phyloP scores from a whole-genome alignment of 768 basidiomycete species.

The Filobasidium floriforme region DNA sequence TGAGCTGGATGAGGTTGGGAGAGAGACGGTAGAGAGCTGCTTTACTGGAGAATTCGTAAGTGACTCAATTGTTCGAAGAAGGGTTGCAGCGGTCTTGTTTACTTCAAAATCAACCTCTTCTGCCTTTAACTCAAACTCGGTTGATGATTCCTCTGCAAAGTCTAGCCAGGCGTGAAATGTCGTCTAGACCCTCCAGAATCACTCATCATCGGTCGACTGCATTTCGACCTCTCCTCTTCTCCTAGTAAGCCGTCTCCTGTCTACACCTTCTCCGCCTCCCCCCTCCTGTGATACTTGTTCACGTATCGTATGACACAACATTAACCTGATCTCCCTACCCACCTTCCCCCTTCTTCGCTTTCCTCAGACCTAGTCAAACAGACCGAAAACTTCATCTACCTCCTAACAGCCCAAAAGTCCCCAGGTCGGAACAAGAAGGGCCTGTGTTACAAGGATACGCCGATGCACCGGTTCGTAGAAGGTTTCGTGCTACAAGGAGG shows the following conservation, averaged over 20 bases:
- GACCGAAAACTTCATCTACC: conserved; percentile 50
- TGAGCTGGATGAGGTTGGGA: conserved; percentile 49
- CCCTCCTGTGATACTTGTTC: background rate
- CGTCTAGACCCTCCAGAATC: conserved; percentile 24
- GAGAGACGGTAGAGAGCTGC: conserved; percentile 40
- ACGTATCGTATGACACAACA: conserved; percentile 35
- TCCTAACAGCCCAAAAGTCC: conserved; percentile 51
- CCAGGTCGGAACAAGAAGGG: conserved; percentile 51
- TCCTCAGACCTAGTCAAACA: conserved; percentile 50
- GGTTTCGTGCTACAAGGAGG: conserved; percentile 55
- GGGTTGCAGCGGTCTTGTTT: background rate
- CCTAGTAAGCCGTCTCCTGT: conserved; percentile 39
- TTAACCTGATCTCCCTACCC: conserved; percentile 49
- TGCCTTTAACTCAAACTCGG: no score
- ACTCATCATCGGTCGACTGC: conserved; percentile 23
- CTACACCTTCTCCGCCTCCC: conserved; percentile 28
- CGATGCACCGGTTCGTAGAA: conserved; percentile 51
- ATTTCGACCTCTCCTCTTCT: conserved; percentile 10
- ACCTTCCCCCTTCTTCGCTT: conserved; percentile 34
- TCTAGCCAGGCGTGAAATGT: conserved; percentile 12
- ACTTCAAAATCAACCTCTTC: no score
- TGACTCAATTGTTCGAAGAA: background rate
- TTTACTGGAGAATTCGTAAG: conserved; percentile 22
- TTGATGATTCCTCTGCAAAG: background rate
- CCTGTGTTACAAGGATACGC: conserved; percentile 49